Evolutionary conservation across 495 filamentous ascomycete species (phyloP), one percentile per base, ranked within the genome.

Genomic region (Podospora pseudopauciseta): DNA sequence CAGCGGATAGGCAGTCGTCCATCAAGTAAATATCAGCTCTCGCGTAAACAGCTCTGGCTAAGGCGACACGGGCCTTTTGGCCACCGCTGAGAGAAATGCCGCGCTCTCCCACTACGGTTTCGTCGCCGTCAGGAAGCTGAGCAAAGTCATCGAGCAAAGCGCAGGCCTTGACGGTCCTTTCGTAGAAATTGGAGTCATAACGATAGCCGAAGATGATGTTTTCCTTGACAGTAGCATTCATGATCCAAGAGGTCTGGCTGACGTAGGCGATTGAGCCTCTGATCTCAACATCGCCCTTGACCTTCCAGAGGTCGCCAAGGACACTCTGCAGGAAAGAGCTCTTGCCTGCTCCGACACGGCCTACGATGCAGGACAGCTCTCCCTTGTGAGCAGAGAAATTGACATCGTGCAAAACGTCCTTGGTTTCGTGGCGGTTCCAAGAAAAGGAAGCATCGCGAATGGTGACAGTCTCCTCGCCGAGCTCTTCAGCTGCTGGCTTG

Each of bases 131-230:
- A 5, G 96, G 96, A 30, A 99, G 85, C 68, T 90, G 90, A 60
- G 89, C 88, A 79, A 99, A 97, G 75, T 99, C 96, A 72, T 97
- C 93, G 2, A 89, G 71, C 34, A 99, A 82, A 65, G 96, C 96
- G 74, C 96, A 99, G 23, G 96, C 96, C 77, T 96, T 91, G 4
- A 99, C 85, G 2, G 96, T 97, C 66, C 89, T 88, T 59, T 97
- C 92, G 77, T 99, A 99, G 81, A 99, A 99, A 60, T 86, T 81
- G 3, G 95, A 91, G 80, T 99, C 94, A 84, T 91, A 98, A 55
- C 92, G 89, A 80, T 98, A 92, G 5, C 96, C 96, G 74, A 99
- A 99, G 6, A 97, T 84, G 73, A 99, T 97, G 73, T 99, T 99
- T 71, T 99, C 96, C 65, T 90, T 89, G 30, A 98, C 93, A 60